A percentile compares a stretch with the other conserved stretches of the same genome.
Evolutionary conservation across 2,329 filamentous ascomycete species (phyloP).

Genomic region (Fusarium lyarnte): DNA sequence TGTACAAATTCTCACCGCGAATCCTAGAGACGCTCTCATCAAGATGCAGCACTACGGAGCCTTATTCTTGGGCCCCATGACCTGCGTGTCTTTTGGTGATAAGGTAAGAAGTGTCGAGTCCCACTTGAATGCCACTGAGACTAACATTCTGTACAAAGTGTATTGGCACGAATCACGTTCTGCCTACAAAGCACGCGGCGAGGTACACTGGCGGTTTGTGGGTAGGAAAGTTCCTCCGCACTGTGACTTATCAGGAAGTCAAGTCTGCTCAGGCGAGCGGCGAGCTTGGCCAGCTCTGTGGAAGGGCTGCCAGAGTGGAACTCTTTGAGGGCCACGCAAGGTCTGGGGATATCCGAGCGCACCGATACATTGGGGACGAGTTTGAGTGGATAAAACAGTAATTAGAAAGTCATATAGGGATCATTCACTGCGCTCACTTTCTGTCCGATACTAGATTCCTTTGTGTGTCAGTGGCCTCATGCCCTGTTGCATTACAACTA

Average conservation of each 20-base stretch:
- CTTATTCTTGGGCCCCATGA: neutral
- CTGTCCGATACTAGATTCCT: too few relatives aligned
- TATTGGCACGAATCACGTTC: neutral
- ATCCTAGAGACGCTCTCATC: neutral
- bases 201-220: neutral
- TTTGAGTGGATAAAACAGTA: neutral
- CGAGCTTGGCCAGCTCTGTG: neutral
- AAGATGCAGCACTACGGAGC: slow-evolving; percentile 1
- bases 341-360: neutral
- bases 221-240: neutral
- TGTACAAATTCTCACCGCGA: neutral
- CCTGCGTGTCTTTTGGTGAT: neutral
- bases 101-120: neutral
- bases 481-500: too few relatives aligned
- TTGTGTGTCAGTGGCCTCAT: too few relatives aligned
- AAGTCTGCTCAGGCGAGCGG: neutral
- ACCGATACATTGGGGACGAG: neutral
- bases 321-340: neutral
- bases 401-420: fast-evolving
- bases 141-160: neutral
- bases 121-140: fast-evolving
- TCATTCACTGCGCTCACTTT: too few relatives aligned
- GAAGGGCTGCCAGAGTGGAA: neutral
- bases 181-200: neutral
- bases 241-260: neutral